These are phyloP conservation scores for Dioszegia hungarica DNA, from an alignment of 768 basidiomycete species.

Conservation along the genomic window DNA sequence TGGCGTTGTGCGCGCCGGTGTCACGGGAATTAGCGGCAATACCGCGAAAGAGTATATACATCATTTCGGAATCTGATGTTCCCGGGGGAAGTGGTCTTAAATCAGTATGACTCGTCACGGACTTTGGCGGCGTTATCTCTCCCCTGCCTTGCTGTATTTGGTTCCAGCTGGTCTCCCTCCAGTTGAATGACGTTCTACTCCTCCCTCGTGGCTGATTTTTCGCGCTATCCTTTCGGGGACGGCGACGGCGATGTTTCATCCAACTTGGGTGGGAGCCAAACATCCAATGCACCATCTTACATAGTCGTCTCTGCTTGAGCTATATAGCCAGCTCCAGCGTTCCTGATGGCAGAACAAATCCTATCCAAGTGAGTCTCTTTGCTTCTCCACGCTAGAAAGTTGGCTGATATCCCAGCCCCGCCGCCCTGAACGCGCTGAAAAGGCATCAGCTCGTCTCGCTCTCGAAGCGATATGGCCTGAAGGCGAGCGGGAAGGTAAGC, in stretches of 20 bases:
- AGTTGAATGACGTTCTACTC: conserved; percentile 4
- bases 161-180: not conserved
- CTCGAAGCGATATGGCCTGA: conserved; percentile 39
- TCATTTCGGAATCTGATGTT: no score
- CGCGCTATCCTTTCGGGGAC: not conserved
- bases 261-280: not conserved
- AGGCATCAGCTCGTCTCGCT: conserved; percentile 40
- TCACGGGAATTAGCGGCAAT: no score
- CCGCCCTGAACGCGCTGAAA: conserved; percentile 38
- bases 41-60: no score
- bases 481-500: conserved; percentile 37
- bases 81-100: not conserved
- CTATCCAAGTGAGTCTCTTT: conserved; percentile 37
- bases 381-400: not conserved
- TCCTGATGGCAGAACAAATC: conserved; percentile 26
- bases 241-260: not conserved
- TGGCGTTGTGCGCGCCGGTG: no score
- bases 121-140: not conserved
- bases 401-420: conserved; percentile 18
- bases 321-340: no score
- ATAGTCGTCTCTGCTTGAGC: no score
- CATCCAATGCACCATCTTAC: not conserved
- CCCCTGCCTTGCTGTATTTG: not conserved
- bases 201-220: conserved; percentile 1
- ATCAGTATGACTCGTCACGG: not conserved